Base-by-base conservation (phyloP, 495 filamentous ascomycete genomes). In the Baudoinia panamericana region DNA sequence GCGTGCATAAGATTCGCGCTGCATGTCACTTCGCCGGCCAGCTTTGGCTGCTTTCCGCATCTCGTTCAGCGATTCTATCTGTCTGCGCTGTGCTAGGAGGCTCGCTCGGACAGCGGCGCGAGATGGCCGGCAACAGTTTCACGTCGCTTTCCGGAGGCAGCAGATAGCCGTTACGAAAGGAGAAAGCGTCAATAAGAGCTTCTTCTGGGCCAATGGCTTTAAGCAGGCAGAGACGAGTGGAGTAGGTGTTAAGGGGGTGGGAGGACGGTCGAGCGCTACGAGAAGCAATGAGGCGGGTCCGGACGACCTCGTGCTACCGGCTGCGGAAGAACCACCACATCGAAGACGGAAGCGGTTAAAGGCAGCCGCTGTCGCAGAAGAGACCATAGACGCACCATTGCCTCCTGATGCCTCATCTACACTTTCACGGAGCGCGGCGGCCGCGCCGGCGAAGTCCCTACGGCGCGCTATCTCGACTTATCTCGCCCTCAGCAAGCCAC, bases 401-500 rank as follows among this genome's bases (percentile, higher is more conserved):
- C 79, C 87, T 3, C 80, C 69, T 27, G 86, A 95, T 62, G 86
- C 87, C 13, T 92, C 87, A 6, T 78, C 83, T 17, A 71, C 75
- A 42, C 69, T 95, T 29, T 80, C 87, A 7, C 72, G 72, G 20
- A 59, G 73, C 25, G 86, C 87, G 5, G 75, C 80, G 20, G 61
- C 66, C n/a, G 74, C 80, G 22, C 72, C 76, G 2, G 60, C 70
- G 31, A 52, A 64, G 50, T 92, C 88, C 30, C 41, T 92, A 36
- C 75, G 80, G 31, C 81, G 86, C 43, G 70, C 72, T 27, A 49
- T 90, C 36, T 81, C 86, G n/a, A 76, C 84, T 25, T 84, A 81
- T 54, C 79, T 97, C 50, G 82, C 90, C 6, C 78, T 97, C 51
- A 80, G 84, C 18, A 97, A 97, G 62, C 90, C 90, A 4, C 84